Base-by-base conservation (phyloP, 1,284 basidiomycete species). In the Rugosomyces carneus region DNA sequence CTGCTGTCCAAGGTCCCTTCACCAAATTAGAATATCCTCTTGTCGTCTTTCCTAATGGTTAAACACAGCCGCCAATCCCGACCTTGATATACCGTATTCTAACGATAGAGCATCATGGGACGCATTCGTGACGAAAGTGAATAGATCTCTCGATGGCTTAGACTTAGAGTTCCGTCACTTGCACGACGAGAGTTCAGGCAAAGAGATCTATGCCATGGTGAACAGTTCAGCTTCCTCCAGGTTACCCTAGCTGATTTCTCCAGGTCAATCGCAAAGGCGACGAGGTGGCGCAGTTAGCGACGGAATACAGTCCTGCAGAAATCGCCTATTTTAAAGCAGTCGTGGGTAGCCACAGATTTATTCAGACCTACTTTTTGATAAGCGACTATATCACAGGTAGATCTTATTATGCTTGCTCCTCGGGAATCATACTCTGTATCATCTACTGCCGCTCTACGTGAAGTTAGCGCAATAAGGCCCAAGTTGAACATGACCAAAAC, bases 321-420 rank as follows among this genome's bases (percentile, higher is more conserved):
- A 89, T 92, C 42, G 71, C 80, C 0, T 92, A 80, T 64, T 91
- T 91, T 71, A 89, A 84, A 65, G 79, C 79, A 1, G 68, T 92
- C 47, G 90, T 89, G 58, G 52, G 81, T 65, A 7, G 27, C 31
- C n/a, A 21, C 29, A 5, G 8, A 3, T 26, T 16, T 13, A 19
- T 21, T n/a, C 6, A 13, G 5, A 29, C 9, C 21, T 16, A 37
- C 43, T 34, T 15, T 39, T 41, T 42, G 40, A 32, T 44, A 21
- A 20, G 31, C 24, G 43, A 49, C 39, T 48, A 21, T 24, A 8
- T 18, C 5, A 21, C 55, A 93, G 90, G 74, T 94, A 35, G 87
- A 93, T 57, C 84, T 87, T 67, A 93, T 94, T 57, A 86, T 93
- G 75, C 72, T 84, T 10, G 85, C 90, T 7, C 79, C 83, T 6